Evolutionary conservation across 1,139 yeast species (phyloP), one percentile per base, ranked within the genome.

Genomic region (Meyerozyma guilliermondii): DNA sequence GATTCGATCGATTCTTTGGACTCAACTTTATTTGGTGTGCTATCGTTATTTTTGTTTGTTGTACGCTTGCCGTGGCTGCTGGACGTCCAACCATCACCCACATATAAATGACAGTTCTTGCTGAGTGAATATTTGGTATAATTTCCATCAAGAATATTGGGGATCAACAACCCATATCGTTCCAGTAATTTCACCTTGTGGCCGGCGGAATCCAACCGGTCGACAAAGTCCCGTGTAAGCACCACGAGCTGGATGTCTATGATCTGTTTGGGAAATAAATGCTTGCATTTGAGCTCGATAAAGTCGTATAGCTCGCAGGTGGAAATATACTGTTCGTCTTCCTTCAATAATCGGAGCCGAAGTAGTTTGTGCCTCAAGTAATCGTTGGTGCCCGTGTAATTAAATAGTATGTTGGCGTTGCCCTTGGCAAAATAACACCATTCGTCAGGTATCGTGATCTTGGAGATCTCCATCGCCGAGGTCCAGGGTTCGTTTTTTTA

Each of bases 341-440:
- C 62, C 48, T 71, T 71, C 9, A 55, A 48, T 27, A 72, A 50
- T 39, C 77, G 59, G 33, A 70, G 58, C 27, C 77, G 54, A 30
- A 72, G 54, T 24, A 72, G 54, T 46, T 68, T 69, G 41, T 62
- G 65, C 35, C 59, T 54, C 33, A 72, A 57, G 44, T 61, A 63
- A 44, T 66, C 72, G 45, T 68, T 63, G 27, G 46, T 44, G 5
- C 78, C 78, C 5, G 58, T 58, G 46, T 72, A 72, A 41, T 63
- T 58, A 53, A 71, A 70, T 26, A 72, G 55, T n/a, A 71, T 66
- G 46, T 72, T 72, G 40, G 78, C 78, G 41, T 65, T 65, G 1
- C 78, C 78, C 45, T 68, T 71, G 27, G 76, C 74, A 47, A 69
- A 70, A 53, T 65, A 71, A 22, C 52, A 51, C 78, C 78, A 72